Evolutionary conservation across 2,329 filamentous ascomycete species (phyloP).

Genomic region (Diaporthe humulicola): DNA sequence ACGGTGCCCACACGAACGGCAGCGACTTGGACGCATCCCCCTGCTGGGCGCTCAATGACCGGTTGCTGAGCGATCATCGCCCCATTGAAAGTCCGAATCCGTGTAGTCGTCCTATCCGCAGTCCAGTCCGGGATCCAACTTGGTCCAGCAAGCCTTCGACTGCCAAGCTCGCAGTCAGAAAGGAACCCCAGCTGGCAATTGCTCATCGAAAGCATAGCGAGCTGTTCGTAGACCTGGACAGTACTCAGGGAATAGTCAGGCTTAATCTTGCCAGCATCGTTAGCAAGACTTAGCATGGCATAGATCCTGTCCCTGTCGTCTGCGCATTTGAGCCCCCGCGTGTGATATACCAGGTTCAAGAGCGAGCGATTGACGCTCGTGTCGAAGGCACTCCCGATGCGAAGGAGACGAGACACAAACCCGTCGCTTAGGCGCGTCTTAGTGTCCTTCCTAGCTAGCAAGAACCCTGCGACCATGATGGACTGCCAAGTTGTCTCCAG

Average conservation of each 20-base stretch:
- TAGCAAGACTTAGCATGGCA: not conserved
- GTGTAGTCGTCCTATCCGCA: not conserved
- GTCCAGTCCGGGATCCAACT: constrained; percentile 13
- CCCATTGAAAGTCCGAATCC: not conserved
- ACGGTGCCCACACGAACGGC: not conserved
- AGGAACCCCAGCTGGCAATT: not conserved
- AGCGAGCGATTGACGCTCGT: not conserved
- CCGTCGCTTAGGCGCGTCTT: not conserved
- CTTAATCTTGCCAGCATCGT: not conserved
- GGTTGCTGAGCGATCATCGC: not conserved
- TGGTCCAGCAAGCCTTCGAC: not conserved
- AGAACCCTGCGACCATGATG: not conserved
- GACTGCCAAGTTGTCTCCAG: not conserved
- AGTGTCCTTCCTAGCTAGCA: not conserved
- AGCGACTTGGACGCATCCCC: not conserved
- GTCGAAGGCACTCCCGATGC: not conserved
- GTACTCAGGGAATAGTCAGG: not conserved
- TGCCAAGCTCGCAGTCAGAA: not conserved
- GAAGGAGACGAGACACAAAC: not conserved
- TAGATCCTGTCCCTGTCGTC: not conserved
- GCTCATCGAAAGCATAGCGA: not conserved
- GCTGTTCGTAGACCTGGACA: not conserved
- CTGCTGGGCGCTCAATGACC: not conserved
- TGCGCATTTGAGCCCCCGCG: not conserved
- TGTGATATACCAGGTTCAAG: not conserved